Percentiles rank a stretch among this genome's conserved stretches.
Conservation (phyloP, 164 flowering plant species). For the Chimonanthus salicifolius region DNA sequence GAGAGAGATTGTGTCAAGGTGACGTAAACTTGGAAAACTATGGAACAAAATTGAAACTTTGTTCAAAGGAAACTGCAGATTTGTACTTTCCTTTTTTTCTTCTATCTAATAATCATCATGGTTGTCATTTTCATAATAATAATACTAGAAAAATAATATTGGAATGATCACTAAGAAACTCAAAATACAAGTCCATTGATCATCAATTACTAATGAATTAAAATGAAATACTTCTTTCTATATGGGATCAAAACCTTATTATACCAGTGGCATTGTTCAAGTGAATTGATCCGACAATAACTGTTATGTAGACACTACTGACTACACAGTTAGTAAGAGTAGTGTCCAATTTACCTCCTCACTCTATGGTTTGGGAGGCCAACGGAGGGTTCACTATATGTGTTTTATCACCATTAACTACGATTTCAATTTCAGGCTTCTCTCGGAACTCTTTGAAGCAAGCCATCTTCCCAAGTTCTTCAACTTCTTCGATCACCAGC, state of each 20-base stretch:
- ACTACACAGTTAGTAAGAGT: not conserved
- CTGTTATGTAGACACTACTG: not conserved
- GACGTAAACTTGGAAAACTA: too few relatives aligned
- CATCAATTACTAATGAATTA: not conserved
- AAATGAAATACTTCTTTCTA: not conserved
- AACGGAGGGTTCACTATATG: not conserved
- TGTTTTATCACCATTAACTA: conserved; percentile 5
- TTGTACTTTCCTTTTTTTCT: too few relatives aligned
- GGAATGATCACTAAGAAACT: not conserved
- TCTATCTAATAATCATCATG: too few relatives aligned
- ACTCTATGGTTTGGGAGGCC: not conserved
- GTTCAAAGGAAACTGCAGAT: too few relatives aligned
- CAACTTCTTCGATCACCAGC: conserved; percentile 68
- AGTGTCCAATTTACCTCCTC: not conserved
- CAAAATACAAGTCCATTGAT: not conserved
- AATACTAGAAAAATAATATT: too few relatives aligned
- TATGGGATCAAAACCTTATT: not conserved
- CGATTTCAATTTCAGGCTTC: conserved; percentile 28
- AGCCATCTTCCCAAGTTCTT: conserved; percentile 68
- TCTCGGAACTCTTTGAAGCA: conserved; percentile 44
- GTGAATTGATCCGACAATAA: not conserved
- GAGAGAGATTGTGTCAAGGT: too few relatives aligned
- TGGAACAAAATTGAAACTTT: too few relatives aligned
- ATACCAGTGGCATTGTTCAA: too few relatives aligned
- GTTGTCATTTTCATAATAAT: too few relatives aligned